Percentiles rank a stretch among this genome's conserved stretches.
Conservation (phyloP, 78 protist genomes). For the Dictyostelium capitatum region DNA sequence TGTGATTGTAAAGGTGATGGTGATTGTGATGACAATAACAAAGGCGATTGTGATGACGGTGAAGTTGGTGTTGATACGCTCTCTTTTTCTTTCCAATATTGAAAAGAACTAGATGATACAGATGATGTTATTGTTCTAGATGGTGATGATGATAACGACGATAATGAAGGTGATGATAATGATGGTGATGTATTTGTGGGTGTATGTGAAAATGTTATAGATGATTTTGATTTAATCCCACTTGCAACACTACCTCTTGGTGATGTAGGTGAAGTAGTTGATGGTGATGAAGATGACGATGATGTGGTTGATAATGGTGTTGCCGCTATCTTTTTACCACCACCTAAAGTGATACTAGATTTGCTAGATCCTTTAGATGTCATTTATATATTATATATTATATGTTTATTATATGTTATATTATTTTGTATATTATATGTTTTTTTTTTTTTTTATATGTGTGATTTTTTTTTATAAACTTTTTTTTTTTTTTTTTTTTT, state of each 20-base stretch:
- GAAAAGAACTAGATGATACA: conserved; percentile 45
- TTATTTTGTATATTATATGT: too few relatives aligned
- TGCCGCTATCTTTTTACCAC: background rate
- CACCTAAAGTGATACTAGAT: conserved; percentile 4
- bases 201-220: background rate
- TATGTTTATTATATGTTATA: background rate
- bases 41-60: background rate
- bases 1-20: background rate
- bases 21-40: background rate
- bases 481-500: too few relatives aligned
- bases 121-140: background rate
- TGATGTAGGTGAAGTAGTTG: conserved; percentile 1
- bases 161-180: background rate
- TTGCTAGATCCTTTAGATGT: conserved; percentile 9
- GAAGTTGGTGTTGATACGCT: background rate
- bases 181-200: background rate
- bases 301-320: background rate
- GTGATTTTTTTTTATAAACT: too few relatives aligned
- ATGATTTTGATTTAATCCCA: conserved; percentile 20
- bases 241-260: conserved; percentile 21
- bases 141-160: background rate
- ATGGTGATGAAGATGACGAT: background rate
- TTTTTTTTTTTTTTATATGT: too few relatives aligned
- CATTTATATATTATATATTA: background rate
- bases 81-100: conserved; percentile 71